A percentile compares a stretch with the other conserved stretches of the same genome.
These are phyloP conservation scores for Aphanomyces stellatus DNA, from an alignment of 352 stramenopile species.

Conservation along the genomic window DNA sequence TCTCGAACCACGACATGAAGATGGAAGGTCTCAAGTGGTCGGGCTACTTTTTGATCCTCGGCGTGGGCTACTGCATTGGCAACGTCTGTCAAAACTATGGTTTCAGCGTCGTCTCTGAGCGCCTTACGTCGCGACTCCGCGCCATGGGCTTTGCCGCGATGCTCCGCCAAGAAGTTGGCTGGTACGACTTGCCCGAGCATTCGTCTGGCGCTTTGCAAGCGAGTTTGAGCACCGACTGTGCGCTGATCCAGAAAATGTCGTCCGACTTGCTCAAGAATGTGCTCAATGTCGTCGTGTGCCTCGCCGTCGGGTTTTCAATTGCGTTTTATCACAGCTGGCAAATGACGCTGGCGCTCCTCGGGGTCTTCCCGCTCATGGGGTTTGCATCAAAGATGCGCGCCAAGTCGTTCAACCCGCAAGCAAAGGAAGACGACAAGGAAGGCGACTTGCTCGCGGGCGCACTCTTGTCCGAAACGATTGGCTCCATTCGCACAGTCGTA, in stretches of 20 bases:
- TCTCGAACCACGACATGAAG: conserved; percentile 34
- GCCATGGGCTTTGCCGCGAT: conserved; percentile 39
- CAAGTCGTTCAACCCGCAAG: conserved; percentile 29
- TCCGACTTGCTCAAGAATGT: conserved; percentile 52
- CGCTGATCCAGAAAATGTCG: conserved; percentile 64
- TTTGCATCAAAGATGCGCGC: conserved; percentile 33
- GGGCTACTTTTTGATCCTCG: conserved; percentile 37
- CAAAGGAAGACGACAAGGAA: conserved; percentile 36
- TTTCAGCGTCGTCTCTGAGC: conserved; percentile 42
- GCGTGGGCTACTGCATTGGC: conserved; percentile 30
- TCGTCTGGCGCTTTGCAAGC: conserved; percentile 52
- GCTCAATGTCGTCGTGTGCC: conserved; percentile 32
- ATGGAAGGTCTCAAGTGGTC: conserved; percentile 27
- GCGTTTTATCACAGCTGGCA: conserved; percentile 35
- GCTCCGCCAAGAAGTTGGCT: conserved; percentile 67
- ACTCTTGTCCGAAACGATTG: conserved; percentile 37
- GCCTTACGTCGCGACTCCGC: conserved; percentile 41
- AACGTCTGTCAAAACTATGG: conserved; percentile 41
- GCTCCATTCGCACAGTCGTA: conserved; percentile 45
- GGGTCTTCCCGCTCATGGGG: conserved; percentile 42
- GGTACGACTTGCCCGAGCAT: conserved; percentile 73
- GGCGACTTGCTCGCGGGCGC: conserved; percentile 30
- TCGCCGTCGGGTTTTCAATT: conserved; percentile 29
- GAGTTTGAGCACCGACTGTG: conserved; percentile 59
- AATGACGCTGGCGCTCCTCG: conserved; percentile 40